phyloP scores from a whole-genome alignment of 192 early-diverging fungal species.

The Obelidium mucronatum region DNA sequence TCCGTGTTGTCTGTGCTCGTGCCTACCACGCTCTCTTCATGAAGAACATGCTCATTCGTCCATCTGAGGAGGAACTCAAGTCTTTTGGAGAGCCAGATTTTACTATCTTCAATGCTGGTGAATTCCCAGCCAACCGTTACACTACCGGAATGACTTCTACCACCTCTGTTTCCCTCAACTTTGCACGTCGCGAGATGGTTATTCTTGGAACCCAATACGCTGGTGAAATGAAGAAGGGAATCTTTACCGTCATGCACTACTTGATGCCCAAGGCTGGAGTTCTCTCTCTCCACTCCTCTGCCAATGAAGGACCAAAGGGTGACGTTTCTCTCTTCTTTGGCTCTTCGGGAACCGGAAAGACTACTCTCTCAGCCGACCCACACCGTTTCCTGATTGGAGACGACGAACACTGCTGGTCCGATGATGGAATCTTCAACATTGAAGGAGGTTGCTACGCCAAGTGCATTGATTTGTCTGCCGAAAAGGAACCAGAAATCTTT shows the following conservation, averaged over 20 bases:
- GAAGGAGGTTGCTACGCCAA: constrained; percentile 99
- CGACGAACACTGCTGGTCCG: constrained; percentile 99
- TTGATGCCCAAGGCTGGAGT: constrained; percentile 95
- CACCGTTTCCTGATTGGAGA: constrained; percentile 94
- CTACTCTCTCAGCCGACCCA: constrained; percentile 95
- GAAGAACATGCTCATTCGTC: constrained; percentile 99
- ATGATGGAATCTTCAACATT: constrained; percentile 97
- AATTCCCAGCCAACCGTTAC: constrained; percentile 92
- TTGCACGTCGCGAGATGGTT: constrained; percentile 94
- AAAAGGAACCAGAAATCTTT: constrained; percentile 99
- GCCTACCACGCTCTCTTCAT: constrained; percentile 98
- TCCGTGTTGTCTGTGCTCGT: constrained; percentile 91
- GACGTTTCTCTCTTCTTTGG: constrained; percentile 99
- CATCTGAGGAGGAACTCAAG: constrained; percentile 86
- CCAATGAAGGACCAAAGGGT: constrained; percentile 88
- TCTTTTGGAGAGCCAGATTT: constrained; percentile 96
- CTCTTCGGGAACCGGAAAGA: constrained; percentile 97
- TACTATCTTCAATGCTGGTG: constrained; percentile 96
- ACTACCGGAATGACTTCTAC: constrained; percentile 95
- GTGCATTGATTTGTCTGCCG: constrained; percentile 91
- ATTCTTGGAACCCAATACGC: constrained; percentile 98
- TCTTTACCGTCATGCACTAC: constrained; percentile 97
- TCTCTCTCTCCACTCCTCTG: constrained; percentile 90
- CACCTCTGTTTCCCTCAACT: constrained; percentile 93
- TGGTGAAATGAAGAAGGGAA: constrained; percentile 99